These are phyloP conservation scores for Penicillium corylophilum DNA, from an alignment of 2,329 filamentous ascomycete species.

Conservation along the genomic window DNA sequence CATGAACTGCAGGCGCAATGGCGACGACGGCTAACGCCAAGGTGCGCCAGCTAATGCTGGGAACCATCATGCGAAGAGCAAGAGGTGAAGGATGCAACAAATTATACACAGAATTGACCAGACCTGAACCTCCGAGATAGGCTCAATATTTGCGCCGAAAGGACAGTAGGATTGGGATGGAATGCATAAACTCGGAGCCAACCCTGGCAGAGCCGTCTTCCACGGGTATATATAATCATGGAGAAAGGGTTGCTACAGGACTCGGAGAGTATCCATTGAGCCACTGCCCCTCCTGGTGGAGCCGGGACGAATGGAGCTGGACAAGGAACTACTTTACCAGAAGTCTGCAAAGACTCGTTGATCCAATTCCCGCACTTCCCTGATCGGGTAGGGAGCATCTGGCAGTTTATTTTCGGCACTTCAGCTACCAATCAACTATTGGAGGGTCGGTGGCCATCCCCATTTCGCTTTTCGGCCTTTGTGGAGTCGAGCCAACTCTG, in stretches of 20 bases:
- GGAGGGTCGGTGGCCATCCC: not conserved
- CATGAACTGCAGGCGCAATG: conserved; percentile 21
- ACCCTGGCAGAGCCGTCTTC: not conserved
- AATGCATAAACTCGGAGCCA: not conserved
- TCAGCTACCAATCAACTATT: not conserved
- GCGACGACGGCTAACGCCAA: conserved; percentile 19
- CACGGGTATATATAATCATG: conserved; percentile 4
- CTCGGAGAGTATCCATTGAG: conserved; percentile 5
- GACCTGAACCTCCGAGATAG: not conserved
- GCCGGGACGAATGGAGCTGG: not conserved
- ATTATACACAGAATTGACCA: not conserved
- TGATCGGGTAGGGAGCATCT: conserved; percentile 2
- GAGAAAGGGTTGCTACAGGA: not conserved
- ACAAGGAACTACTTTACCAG: not conserved
- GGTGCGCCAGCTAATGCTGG: conserved; percentile 18
- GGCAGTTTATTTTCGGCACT: not conserved
- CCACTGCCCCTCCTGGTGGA: conserved; percentile 2
- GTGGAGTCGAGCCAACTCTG: not conserved
- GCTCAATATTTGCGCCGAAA: not conserved
- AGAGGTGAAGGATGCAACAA: not conserved
- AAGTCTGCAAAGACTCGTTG: not conserved
- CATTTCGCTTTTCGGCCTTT: not conserved
- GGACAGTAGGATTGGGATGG: not conserved
- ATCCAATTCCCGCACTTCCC: not conserved
- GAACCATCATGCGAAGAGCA: conserved; percentile 15